These are phyloP conservation scores for Prinsepia uniflora DNA, from an alignment of 306 rosid genomes.

Conservation along the genomic window DNA sequence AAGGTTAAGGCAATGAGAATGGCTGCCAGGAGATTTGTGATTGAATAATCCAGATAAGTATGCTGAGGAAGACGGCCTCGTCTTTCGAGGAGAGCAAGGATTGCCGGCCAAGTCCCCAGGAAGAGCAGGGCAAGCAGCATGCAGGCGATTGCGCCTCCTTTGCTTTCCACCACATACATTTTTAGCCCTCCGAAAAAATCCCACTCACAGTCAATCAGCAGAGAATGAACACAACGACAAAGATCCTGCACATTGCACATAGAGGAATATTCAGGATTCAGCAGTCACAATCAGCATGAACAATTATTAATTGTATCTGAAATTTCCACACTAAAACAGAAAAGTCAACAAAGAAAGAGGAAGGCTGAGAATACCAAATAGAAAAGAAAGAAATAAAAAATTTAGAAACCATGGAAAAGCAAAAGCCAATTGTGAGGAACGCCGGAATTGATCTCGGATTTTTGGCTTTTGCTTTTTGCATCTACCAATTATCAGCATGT, in stretches of 20 bases:
- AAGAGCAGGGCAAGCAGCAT: conserved; percentile 67
- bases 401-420: conserved; percentile 16
- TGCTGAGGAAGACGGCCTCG: conserved; percentile 96
- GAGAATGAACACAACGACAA: conserved; percentile 11
- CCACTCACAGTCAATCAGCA: conserved; percentile 33
- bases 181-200: conserved; percentile 30
- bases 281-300: too few relatives aligned
- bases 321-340: background rate
- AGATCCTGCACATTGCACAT: conserved; percentile 40
- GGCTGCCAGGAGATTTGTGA: conserved; percentile 82
- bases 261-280: background rate
- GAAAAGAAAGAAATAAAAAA: too few relatives aligned
- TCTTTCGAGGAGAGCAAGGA: conserved; percentile 68
- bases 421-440: conserved; percentile 3
- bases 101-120: conserved; percentile 91
- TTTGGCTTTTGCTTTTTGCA: background rate
- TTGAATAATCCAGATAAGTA: conserved; percentile 80
- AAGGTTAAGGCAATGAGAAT: conserved; percentile 75
- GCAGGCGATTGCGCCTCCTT: conserved; percentile 81
- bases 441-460: background rate
- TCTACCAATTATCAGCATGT: background rate
- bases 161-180: conserved; percentile 84
- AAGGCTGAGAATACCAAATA: background rate
- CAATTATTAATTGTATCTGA: background rate
- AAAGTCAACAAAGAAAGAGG: background rate